Evolutionary conservation across 768 basidiomycete species (phyloP).

Genomic region (Lyophyllum decastes): DNA sequence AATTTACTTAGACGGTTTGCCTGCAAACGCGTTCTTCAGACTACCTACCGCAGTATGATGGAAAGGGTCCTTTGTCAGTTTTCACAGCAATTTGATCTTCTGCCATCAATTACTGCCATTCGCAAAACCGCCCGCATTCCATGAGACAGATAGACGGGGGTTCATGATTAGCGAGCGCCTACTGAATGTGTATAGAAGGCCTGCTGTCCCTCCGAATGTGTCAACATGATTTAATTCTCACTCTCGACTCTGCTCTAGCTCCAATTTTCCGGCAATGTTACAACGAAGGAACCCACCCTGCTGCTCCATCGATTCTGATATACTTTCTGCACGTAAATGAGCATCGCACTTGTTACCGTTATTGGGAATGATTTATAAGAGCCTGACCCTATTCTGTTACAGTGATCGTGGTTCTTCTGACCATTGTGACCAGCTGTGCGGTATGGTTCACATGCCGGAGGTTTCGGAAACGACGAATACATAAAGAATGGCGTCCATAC

Average conservation of each 20-base stretch:
- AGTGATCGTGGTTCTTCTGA: slow-evolving; percentile 15
- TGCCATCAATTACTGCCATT: neutral
- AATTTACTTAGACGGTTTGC: no score
- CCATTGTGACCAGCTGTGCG: slow-evolving; percentile 7
- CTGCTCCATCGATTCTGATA: neutral
- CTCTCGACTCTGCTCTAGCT: neutral
- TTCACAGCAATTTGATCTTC: neutral
- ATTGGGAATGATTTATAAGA: neutral
- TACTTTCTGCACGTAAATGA: slow-evolving; percentile 8
- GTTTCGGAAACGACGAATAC: neutral
- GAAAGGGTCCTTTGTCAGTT: neutral
- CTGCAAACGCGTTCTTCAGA: neutral
- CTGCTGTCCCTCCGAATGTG: no score
- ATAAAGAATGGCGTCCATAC: slow-evolving; percentile 3
- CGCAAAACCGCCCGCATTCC: no score
- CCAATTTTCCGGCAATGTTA: neutral
- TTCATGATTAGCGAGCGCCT: neutral
- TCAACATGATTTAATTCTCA: neutral
- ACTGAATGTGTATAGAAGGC: neutral
- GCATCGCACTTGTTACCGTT: neutral
- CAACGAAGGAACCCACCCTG: neutral
- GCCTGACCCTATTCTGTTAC: neutral
- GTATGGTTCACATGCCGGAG: slow-evolving; percentile 9
- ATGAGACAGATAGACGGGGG: no score
- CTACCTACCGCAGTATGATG: neutral